Base-by-base conservation (phyloP, 2,329 filamentous ascomycete genomes). In the Fusarium annulatum region DNA sequence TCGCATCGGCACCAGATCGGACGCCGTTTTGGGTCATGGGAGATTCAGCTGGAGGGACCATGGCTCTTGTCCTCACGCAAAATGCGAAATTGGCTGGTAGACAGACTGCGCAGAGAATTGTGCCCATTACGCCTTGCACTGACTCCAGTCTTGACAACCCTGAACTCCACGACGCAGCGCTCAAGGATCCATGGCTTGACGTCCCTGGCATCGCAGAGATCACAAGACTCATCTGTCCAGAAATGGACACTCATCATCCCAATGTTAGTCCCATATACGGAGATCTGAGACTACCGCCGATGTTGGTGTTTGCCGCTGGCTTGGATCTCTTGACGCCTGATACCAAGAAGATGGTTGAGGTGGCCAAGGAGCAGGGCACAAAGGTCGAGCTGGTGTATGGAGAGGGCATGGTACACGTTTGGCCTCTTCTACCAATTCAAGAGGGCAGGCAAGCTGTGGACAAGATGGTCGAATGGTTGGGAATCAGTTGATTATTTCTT, bases 341-440 rank as follows among this genome's bases (percentile, higher is more conserved):
- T 48, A 71, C 75, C 19, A 75, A 63, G 51, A 75, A 73, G 48
- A 78, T 81, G 74, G 80, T 75, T 11, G 69, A 75, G 11, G 77
- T 76, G 63, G 79, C 69, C 16, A 71, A 59, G 64, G 74, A 75
- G 12, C 63, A 74, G 16, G 79, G 78, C 9, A 64, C 75, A 18
- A 71, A 79, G 42, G 76, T 78, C 28, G 79, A 79, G 39, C 55
- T 80, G 15, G 71, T 81, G 9, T 46, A 76, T 19, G 80, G 80
- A 19, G 74, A 78, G 67, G 79, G 77, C 10, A 77, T 82, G 80
- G 71, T 81, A 53, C 80, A 82, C 39, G 79, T 79, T 14, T 82
- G 80, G 80, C 79, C 79, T 9, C 28, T 81, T 39, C 43, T 81
- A 9, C 74, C 79, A 12, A 73, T 80, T 8, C 73, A 75, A 33